A percentile compares a stretch with the other conserved stretches of the same genome.
Evolutionary conservation across 192 early-diverging fungal genomes (phyloP).

Genomic region (Backusella australiensis): DNA sequence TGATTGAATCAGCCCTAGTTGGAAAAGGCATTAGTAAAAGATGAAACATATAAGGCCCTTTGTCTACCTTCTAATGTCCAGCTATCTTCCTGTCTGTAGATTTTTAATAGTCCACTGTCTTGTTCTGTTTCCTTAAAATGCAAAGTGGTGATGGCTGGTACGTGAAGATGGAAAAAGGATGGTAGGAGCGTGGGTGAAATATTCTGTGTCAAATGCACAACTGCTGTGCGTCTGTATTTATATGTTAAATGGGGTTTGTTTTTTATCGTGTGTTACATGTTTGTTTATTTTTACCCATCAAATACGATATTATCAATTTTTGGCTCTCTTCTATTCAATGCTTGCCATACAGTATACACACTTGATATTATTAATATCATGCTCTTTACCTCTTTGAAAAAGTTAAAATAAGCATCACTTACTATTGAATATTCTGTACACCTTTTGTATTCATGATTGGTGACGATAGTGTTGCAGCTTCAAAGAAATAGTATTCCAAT

Average conservation of each 20-base stretch:
- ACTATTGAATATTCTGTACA: slow-evolving; percentile 51
- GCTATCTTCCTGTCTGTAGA: slow-evolving; percentile 56
- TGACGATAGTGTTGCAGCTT: slow-evolving; percentile 46
- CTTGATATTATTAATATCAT: neutral
- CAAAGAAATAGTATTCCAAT: slow-evolving; percentile 52
- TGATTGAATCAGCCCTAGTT: slow-evolving; percentile 44
- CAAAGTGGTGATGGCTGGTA: slow-evolving; percentile 51
- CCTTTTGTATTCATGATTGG: slow-evolving; percentile 56
- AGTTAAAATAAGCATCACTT: neutral
- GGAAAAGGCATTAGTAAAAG: neutral
- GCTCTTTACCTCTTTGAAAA: neutral
- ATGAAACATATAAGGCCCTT: slow-evolving; percentile 6
- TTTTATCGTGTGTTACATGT: neutral
- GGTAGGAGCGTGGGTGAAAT: slow-evolving; percentile 54
- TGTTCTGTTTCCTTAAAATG: slow-evolving; percentile 46
- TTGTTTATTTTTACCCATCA: slow-evolving; percentile 28
- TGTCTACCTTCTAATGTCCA: slow-evolving; percentile 54
- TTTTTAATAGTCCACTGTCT: slow-evolving; percentile 43
- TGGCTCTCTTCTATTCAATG: slow-evolving; percentile 33
- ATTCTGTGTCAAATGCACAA: slow-evolving; percentile 49
- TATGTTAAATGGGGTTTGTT: neutral
- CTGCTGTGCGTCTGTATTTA: slow-evolving; percentile 39
- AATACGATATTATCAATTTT: slow-evolving; percentile 33
- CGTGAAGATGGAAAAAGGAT: slow-evolving; percentile 41
- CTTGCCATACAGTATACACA: slow-evolving; percentile 37